These are phyloP conservation scores for Cryptosporidium muris DNA, from an alignment of 169 alveolate species.

Conservation along the genomic window DNA sequence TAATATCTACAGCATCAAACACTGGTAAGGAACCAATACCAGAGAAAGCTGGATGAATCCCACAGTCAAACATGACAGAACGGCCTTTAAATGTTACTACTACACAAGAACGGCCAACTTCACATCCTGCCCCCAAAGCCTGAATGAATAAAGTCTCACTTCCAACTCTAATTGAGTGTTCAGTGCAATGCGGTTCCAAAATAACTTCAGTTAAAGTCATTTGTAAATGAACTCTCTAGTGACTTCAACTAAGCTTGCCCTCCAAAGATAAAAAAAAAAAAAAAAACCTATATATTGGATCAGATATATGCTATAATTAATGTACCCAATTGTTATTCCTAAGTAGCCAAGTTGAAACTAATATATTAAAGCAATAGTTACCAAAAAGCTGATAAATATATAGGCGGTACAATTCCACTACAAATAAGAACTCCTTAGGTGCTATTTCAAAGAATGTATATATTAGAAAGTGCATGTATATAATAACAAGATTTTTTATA, in stretches of 20 bases:
- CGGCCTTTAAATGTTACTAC: constrained; percentile 88
- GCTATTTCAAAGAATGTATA: too few relatives aligned
- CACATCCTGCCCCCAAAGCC: constrained; percentile 91
- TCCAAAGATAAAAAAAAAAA: neutral
- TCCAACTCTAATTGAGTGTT: constrained; percentile 44
- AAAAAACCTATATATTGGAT: too few relatives aligned
- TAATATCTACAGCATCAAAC: constrained; percentile 94
- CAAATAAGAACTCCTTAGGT: too few relatives aligned
- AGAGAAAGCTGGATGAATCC: constrained; percentile 97
- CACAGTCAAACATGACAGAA: constrained; percentile 98
- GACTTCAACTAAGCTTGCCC: neutral
- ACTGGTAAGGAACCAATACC: constrained; percentile 97
- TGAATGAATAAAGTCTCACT: constrained; percentile 59
- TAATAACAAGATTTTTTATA: too few relatives aligned
- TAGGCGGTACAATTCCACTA: too few relatives aligned
- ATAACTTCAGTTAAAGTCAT: constrained; percentile 40
- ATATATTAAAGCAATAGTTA: too few relatives aligned
- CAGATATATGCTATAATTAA: too few relatives aligned
- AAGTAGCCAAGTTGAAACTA: too few relatives aligned
- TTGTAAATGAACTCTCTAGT: neutral
- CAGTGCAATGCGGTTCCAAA: constrained; percentile 34
- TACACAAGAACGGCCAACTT: constrained; percentile 96
- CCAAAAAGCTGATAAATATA: too few relatives aligned
- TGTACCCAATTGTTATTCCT: too few relatives aligned
- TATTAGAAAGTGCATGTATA: too few relatives aligned